Percentiles rank a stretch among this genome's conserved stretches.
Evolutionary conservation across 164 flowering plant species (phyloP).

Genomic region (Umbilicus rupestris): DNA sequence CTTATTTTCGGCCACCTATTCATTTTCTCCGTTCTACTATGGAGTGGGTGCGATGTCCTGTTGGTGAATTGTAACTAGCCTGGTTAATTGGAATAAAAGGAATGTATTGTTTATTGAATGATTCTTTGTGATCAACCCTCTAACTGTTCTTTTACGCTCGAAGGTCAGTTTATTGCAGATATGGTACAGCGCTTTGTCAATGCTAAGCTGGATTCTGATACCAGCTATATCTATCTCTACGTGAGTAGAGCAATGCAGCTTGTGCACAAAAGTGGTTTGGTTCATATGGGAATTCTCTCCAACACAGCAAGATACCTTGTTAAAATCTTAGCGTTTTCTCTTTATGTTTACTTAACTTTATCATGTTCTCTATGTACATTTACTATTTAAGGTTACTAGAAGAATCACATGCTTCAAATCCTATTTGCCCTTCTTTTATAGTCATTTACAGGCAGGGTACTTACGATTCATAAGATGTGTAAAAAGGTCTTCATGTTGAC

Average conservation of each 20-base stretch:
- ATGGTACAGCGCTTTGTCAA: slow-evolving; percentile 84
- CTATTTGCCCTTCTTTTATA: slow-evolving; percentile 6
- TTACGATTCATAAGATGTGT: slow-evolving; percentile 62
- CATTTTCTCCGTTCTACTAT: too few species aligned
- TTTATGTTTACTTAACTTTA: neutral
- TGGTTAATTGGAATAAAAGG: neutral
- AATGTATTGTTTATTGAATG: too few species aligned
- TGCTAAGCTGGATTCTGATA: slow-evolving; percentile 87
- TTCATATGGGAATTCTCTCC: slow-evolving; percentile 63
- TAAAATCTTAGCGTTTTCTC: slow-evolving; percentile 58
- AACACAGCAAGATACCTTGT: slow-evolving; percentile 65
- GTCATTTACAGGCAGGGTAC: slow-evolving; percentile 45
- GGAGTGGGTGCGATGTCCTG: neutral
- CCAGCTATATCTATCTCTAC: slow-evolving; percentile 75
- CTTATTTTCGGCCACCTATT: neutral
- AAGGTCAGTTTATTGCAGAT: slow-evolving; percentile 87
- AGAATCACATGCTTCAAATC: neutral
- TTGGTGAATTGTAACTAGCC: neutral
- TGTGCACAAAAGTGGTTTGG: slow-evolving; percentile 84
- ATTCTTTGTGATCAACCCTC: neutral
- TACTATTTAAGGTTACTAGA: neutral
- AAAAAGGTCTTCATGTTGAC: slow-evolving; percentile 86
- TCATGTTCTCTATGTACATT: neutral
- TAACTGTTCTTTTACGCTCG: slow-evolving; percentile 11
- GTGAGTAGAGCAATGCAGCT: slow-evolving; percentile 82